Base-by-base conservation (phyloP, 140 eudicot genomes). In the Bidens hawaiensis region DNA sequence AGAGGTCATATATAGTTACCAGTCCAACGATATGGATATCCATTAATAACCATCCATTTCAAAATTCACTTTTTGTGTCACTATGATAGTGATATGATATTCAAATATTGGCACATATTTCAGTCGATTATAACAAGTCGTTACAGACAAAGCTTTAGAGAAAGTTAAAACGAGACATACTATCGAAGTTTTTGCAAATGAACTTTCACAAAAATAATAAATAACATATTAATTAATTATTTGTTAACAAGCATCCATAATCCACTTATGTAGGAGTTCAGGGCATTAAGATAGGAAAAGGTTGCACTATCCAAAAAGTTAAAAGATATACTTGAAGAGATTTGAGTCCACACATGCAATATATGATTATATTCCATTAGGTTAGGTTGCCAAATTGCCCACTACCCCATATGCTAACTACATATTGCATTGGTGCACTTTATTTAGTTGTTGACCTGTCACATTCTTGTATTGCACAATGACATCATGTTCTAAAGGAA, bases 251-350 rank as follows among this genome's bases (percentile, higher is more conserved):
- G 17, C 45, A 25, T 71, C 63, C 36, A 62, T 51, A 38, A 26
- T 71, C 64, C 48, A 51, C 38, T 51, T 22, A 16, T 60, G 60
- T 60, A 19, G 43, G 75, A 48, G 52, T 60, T 12, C 61, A 28
- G 62, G 54, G 46, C 33, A 24, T 49, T 34, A 46, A 8, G 26
- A 49, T 49, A 50, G 51, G 25, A 26, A 70, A 58, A 27, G 49
- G 38, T 25, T 61, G 57, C 70, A 71, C 57, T 51, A 71, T 26
- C 47, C 9, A 52, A 42, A 71, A 71, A 31, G 70, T 51, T 47
- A 41, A 71, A 34, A 6, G 51, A 25, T 16, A 49, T 49, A 60
- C 76, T 24, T 70, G 56, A 17, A 41, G 45, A 40, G 19, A 52
- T 49, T 25, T 25, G 25, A 49, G 51, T 45, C 34, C 67, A 69